Evolutionary conservation across 2,329 filamentous ascomycete species (phyloP), one percentile per base, ranked within the genome.

Genomic region (Fusarium keratoplasticum): DNA sequence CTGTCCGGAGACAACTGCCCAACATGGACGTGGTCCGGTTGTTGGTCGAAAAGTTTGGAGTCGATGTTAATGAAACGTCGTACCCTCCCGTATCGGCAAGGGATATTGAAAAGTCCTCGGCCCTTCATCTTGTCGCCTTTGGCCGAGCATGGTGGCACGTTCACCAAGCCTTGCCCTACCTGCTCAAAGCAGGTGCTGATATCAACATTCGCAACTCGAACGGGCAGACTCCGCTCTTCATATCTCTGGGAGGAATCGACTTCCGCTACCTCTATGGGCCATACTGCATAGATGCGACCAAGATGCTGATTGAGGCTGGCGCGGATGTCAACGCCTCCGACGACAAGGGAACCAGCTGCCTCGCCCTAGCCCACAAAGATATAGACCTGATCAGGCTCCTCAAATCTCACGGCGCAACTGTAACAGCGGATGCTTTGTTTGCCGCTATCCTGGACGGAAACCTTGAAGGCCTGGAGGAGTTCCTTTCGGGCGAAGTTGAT

Each of bases 21-120:
- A 83, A 84, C 40, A 79, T 84, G 67, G 76, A 79, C 6, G 76
- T 83, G 5, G 72, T 84, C 1, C 77, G 78, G 13, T 50, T 83
- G 4, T 66, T 85, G 9, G 79, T 85, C 3, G 79, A 82, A 29
- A 77, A 76, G 20, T 80, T 81, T 20, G 69, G 67, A 2, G 80
- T 82, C 13, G 77, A 83, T 66, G 57, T 84, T n/a, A 77, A 83
- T 38, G 77, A 75, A 29, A 33, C 47, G 22, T 40, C 47, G 6
- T 31, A 20, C 6, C 47, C 47, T 31, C 18, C 47, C 6, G 47
- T 31, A 13, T n/a, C 25, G 18, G 27, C 47, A 31, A 54, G 18
- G 18, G 27, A 31, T 31, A 14, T 20, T 14, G 27, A 29, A 52
- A 27, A 54, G n/a, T 54, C 47, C 10, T 72, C 74, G 11, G 74